phyloP scores from a whole-genome alignment of 768 basidiomycete species.

The Imleria badia region DNA sequence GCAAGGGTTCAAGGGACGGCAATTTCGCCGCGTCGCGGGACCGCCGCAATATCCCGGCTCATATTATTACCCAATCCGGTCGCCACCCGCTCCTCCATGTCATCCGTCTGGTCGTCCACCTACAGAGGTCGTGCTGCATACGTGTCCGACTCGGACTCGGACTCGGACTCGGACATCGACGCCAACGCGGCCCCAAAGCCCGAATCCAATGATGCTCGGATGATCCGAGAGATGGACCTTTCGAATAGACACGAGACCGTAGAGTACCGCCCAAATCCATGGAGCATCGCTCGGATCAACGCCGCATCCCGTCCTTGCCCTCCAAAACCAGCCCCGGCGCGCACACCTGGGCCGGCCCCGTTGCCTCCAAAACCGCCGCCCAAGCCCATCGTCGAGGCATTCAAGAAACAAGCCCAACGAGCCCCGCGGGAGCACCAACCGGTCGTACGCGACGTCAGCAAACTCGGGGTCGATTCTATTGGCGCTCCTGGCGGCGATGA shows the following conservation, averaged over 20 bases:
- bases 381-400: conserved; percentile 45
- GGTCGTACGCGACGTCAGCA: neutral
- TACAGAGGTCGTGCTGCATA: conserved; percentile 12
- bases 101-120: neutral
- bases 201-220: conserved; percentile 25
- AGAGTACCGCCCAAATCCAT: conserved; percentile 72
- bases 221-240: conserved; percentile 56
- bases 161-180: conserved; percentile 14
- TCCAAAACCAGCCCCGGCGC: neutral
- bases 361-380: conserved; percentile 14
- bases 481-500: neutral
- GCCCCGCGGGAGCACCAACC: neutral
- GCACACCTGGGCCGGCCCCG: neutral
- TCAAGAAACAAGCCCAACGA: conserved; percentile 41
- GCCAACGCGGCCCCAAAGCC: neutral
- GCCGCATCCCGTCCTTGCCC: conserved; percentile 50
- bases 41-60: no score
- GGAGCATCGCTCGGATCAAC: conserved; percentile 79
- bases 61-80: no score
- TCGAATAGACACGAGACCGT: conserved; percentile 60
- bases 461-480: neutral
- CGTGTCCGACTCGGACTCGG: conserved; percentile 18
- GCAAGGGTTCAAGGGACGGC: no score
- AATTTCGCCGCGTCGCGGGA: no score
- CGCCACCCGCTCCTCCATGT: no score